phyloP scores from a whole-genome alignment of 495 filamentous ascomycete species.

The Chlorociboria aeruginascens region DNA sequence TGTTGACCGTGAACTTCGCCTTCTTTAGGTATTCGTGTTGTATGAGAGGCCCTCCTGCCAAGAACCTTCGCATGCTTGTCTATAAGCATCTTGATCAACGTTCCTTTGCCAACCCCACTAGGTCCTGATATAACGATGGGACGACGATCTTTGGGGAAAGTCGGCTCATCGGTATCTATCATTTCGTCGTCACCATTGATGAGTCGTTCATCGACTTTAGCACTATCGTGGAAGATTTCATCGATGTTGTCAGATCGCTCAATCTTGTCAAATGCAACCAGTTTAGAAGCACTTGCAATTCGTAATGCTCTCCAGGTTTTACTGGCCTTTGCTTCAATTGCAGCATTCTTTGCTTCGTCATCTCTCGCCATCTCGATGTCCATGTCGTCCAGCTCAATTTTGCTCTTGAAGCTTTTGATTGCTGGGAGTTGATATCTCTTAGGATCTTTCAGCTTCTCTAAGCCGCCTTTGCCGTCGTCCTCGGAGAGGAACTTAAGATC shows the following conservation, averaged over 20 bases:
- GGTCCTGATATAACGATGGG: conserved; percentile 36
- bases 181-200: conserved; percentile 13
- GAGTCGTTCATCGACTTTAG: conserved; percentile 16
- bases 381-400: conserved; percentile 59
- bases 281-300: conserved; percentile 57
- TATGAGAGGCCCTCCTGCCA: conserved; percentile 28
- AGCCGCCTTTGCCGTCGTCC: conserved; percentile 30
- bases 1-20: conserved; percentile 28
- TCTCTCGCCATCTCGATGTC: conserved; percentile 70
- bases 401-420: conserved; percentile 35
- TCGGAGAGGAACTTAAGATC: conserved; percentile 69
- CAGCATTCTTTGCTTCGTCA: conserved; percentile 54
- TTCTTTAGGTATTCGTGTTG: conserved; percentile 30
- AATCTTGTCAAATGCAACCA: conserved; percentile 72
- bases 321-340: conserved; percentile 60
- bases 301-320: conserved; percentile 83
- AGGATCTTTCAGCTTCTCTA: conserved; percentile 36
- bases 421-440: conserved; percentile 33
- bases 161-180: conserved; percentile 16
- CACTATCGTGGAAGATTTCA: conserved; percentile 34
- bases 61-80: conserved; percentile 30
- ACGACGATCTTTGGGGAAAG: conserved; percentile 27
- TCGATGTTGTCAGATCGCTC: conserved; percentile 64
- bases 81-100: conserved; percentile 27
- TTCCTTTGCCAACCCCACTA: conserved; percentile 25